These are phyloP conservation scores for Tolypocladium cylindrosporum DNA, from an alignment of 2,329 filamentous ascomycete species.

Conservation along the genomic window DNA sequence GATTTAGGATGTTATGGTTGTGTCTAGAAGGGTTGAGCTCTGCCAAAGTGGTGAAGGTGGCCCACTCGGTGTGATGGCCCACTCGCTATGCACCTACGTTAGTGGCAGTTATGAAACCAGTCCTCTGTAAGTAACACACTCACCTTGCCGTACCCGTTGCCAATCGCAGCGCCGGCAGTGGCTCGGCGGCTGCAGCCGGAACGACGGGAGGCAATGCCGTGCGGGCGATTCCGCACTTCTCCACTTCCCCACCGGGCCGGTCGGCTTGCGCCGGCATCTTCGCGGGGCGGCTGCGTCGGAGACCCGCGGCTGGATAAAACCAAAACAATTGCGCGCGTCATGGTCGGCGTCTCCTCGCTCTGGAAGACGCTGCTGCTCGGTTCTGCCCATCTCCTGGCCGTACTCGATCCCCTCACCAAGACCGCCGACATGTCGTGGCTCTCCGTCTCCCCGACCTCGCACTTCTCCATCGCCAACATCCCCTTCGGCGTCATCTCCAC, in stretches of 20 bases:
- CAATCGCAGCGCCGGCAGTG: neutral
- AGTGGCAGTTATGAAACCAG: too few relatives aligned
- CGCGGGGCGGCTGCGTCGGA: neutral
- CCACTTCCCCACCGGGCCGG: neutral
- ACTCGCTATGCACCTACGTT: too few relatives aligned
- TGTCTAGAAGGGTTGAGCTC: too few relatives aligned
- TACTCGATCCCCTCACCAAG: neutral
- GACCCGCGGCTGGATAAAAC: neutral
- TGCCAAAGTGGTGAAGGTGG: too few relatives aligned
- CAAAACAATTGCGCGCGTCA: neutral
- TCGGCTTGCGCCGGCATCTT: slow-evolving; percentile 2
- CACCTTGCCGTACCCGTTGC: too few relatives aligned
- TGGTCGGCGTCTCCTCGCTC: neutral
- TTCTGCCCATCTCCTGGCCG: neutral
- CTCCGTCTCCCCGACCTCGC: slow-evolving; percentile 11
- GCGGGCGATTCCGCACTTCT: neutral
- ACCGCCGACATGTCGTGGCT: slow-evolving; percentile 15
- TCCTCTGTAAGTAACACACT: too few relatives aligned
- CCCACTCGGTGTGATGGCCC: too few relatives aligned
- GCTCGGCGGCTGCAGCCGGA: neutral
- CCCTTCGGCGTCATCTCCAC: slow-evolving; percentile 77
- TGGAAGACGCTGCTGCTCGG: neutral
- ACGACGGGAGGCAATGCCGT: neutral
- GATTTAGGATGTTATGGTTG: too few relatives aligned
- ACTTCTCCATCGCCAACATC: slow-evolving; percentile 69